A percentile compares a stretch with the other conserved stretches of the same genome.
These are phyloP conservation scores for Pelargonium citronellum DNA, from an alignment of 441 rosid species.

Conservation along the genomic window DNA sequence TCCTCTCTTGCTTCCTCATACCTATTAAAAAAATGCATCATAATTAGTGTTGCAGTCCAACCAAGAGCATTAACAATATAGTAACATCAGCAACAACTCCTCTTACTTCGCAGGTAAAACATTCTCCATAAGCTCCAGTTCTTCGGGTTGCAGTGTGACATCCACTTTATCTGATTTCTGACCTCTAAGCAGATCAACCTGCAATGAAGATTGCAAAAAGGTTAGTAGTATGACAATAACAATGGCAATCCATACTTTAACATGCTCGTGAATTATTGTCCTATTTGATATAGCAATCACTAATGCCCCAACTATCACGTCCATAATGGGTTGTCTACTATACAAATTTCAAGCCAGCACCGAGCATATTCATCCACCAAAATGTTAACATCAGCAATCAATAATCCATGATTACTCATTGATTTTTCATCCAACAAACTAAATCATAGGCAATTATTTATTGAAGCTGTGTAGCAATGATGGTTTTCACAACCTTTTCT, in stretches of 20 bases:
- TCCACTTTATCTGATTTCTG: slow-evolving; percentile 90
- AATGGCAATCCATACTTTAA: no score
- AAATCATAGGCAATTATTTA: no score
- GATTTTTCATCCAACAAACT: no score
- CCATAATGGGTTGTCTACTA: not conserved
- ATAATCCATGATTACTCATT: not conserved
- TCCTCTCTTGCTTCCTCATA: slow-evolving; percentile 97
- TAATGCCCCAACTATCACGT: not conserved
- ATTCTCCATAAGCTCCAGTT: slow-evolving; percentile 78
- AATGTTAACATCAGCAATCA: not conserved
- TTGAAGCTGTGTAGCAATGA: no score
- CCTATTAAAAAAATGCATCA: slow-evolving; percentile 32
- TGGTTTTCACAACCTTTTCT: not conserved
- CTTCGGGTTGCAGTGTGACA: slow-evolving; percentile 85
- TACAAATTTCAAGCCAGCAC: no score
- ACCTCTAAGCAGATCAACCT: slow-evolving; percentile 88
- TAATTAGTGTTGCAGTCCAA: slow-evolving; percentile 4
- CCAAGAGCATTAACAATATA: not conserved
- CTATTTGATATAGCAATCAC: not conserved
- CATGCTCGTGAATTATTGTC: not conserved
- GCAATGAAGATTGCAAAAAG: slow-evolving; percentile 10
- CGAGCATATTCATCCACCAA: not conserved
- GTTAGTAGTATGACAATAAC: not conserved
- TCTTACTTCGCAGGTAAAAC: slow-evolving; percentile 92
- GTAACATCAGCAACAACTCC: slow-evolving; percentile 11